Conservation (phyloP, 2,329 filamentous ascomycete species). For the Grosmannia huntii region DNA sequence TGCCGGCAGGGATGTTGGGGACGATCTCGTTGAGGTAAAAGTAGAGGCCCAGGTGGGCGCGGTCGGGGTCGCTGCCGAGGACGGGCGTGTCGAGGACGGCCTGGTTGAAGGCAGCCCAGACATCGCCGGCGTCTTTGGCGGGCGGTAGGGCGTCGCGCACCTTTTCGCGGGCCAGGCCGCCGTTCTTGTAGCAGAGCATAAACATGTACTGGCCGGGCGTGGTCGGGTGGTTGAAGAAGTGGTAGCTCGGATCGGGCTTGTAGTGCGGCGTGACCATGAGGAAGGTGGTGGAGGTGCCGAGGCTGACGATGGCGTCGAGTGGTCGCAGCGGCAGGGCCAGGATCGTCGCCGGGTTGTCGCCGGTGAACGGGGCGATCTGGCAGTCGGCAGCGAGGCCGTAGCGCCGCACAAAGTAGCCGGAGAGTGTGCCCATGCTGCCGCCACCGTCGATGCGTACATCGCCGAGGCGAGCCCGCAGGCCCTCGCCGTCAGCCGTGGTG, state of each 20-base stretch:
- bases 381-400: conserved; percentile 70
- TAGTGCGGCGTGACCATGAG: conserved; percentile 93
- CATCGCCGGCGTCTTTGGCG: conserved; percentile 26
- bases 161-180: conserved; percentile 80
- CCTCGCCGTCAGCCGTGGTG: conserved; percentile 42
- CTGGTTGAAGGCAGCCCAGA: conserved; percentile 74
- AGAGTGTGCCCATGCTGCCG: conserved; percentile 60
- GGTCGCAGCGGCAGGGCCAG: conserved; percentile 77
- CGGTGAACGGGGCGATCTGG: conserved; percentile 74
- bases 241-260: conserved; percentile 78
- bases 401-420: conserved; percentile 62
- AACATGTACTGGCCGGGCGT: conserved; percentile 94
- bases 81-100: conserved; percentile 54
- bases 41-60: conserved; percentile 81
- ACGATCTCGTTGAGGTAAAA: conserved; percentile 94
- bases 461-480: conserved; percentile 68
- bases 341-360: conserved; percentile 93
- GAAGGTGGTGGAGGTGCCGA: conserved; percentile 94
- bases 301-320: conserved; percentile 83
- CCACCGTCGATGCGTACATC: conserved; percentile 70
- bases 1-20: conserved; percentile 74
- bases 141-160: conserved; percentile 67
- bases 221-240: conserved; percentile 97
- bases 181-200: conserved; percentile 99
- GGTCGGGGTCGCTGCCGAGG: conserved; percentile 46